A percentile compares a stretch with the other conserved stretches of the same genome.
phyloP scores from a whole-genome alignment of 345 rosid species.

The Eucalyptus polyanthemos region DNA sequence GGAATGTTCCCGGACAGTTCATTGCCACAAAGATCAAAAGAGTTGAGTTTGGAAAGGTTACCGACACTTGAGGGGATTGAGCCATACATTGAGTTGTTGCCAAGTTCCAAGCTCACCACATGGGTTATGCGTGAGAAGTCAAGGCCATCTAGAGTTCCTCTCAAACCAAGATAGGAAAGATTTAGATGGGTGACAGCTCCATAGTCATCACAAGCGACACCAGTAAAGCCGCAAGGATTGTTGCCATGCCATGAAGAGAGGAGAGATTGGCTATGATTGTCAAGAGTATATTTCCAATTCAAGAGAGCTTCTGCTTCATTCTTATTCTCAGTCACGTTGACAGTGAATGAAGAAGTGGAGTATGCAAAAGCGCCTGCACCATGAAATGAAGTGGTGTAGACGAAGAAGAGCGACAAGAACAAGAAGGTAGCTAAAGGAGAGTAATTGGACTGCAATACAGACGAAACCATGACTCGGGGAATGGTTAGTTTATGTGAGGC shows the following conservation, averaged over 20 bases:
- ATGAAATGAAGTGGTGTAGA: neutral
- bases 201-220: rapidly evolving
- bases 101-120: neutral
- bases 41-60: neutral
- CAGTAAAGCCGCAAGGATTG: neutral
- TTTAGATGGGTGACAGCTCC: neutral
- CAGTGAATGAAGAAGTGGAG: neutral
- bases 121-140: neutral
- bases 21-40: neutral
- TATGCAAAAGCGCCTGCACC: neutral
- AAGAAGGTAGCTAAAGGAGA: neutral
- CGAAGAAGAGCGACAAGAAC: neutral
- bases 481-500: neutral
- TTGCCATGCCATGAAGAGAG: neutral
- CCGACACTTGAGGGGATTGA: neutral
- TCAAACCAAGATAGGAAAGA: neutral
- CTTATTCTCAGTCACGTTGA: neutral
- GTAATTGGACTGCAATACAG: rapidly evolving
- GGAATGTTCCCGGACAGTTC: rapidly evolving
- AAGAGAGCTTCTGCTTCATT: neutral
- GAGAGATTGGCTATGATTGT: neutral
- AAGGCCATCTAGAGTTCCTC: neutral
- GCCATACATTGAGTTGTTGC: neutral
- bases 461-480: neutral
- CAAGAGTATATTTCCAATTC: neutral